These are phyloP conservation scores for Pleurotus cornucopiae DNA, from an alignment of 768 basidiomycete species.

Conservation along the genomic window DNA sequence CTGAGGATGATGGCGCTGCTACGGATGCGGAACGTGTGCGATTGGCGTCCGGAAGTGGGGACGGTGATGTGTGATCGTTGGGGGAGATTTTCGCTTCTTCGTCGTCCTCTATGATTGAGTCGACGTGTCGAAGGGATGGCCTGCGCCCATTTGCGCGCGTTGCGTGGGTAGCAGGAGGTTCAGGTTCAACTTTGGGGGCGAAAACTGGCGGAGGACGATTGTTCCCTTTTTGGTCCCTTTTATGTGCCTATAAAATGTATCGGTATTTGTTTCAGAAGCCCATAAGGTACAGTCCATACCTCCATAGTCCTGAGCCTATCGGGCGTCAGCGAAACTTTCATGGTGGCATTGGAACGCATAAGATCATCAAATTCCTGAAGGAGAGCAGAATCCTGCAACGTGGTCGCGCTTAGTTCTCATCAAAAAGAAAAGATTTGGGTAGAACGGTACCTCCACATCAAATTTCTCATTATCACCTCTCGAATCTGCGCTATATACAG, in stretches of 20 bases:
- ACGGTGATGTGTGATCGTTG: constrained; percentile 36
- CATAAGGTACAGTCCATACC: constrained; percentile 44
- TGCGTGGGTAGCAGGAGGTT: constrained; percentile 23
- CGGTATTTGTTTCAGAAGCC: constrained; percentile 12
- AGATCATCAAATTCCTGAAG: constrained; percentile 90
- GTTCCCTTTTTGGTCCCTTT: constrained; percentile 62
- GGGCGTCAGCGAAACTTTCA: constrained; percentile 95
- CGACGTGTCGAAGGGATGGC: constrained; percentile 50
- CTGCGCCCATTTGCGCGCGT: constrained; percentile 30
- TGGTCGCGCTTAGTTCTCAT: constrained; percentile 11
- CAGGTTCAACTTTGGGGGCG: constrained; percentile 29
- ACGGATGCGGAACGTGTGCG: constrained; percentile 40
- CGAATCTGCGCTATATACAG: constrained; percentile 44
- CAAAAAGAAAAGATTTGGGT: constrained; percentile 7
- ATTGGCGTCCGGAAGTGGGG: constrained; percentile 20
- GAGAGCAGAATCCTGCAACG: constrained; percentile 46
- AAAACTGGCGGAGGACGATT: constrained; percentile 33
- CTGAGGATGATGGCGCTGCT: constrained; percentile 12
- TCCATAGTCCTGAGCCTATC: constrained; percentile 92
- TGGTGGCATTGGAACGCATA: constrained; percentile 84
- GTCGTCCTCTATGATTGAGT: constrained; percentile 67
- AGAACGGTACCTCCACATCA: constrained; percentile 30
- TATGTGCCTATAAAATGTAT: constrained; percentile 47
- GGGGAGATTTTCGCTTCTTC: constrained; percentile 35
- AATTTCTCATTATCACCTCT: constrained; percentile 24